Base-by-base conservation (phyloP, 345 rosid species). In the Nasturtium officinale region DNA sequence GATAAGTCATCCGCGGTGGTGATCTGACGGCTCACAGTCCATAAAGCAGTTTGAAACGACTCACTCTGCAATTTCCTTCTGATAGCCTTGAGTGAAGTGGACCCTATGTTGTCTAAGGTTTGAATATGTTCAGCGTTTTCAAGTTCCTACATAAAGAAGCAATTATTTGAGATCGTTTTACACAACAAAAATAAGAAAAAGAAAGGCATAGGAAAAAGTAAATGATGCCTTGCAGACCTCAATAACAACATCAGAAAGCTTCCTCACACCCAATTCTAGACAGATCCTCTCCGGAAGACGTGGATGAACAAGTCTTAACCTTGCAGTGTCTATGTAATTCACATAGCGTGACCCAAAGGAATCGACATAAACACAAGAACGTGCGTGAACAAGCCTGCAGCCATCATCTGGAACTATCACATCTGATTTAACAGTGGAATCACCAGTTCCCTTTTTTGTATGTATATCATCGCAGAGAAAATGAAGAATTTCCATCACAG, bases 361-460 rank as follows among this genome's bases (percentile, higher is more conserved):
- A 85, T 92, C 96, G 37, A 92, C 78, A 55, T 79, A 92, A 12
- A 89, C 88, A 74, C 96, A 92, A 38, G 86, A 83, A 75, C 76
- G 82, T 55, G 93, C 90, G 71, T 89, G 91, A 70, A 92, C 84
- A 59, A 92, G 96, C 77, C 96, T 87, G 84, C 98, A 86, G 67
- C 96, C 96, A 74, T 92, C 96, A 69, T 92, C 98, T 63, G 96
- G 96, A 76, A 92, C 83, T 51, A 92, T 77, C 65, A 85, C 90
- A 81, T 87, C 90, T 45, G 85, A 81, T 65, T 76, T 85, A 85
- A 84, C 71, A 63, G 48, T 68, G 59, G 75, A 21, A 70, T 33
- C 63, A 72, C 69, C 37, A 16, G 80, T 47, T 57, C 53, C 63
- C 54, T 82, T 77, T 71, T 68, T 81, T 62, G 78, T 82, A 62